phyloP scores from a whole-genome alignment of 306 rosid species.

The Crotalaria pallida region DNA sequence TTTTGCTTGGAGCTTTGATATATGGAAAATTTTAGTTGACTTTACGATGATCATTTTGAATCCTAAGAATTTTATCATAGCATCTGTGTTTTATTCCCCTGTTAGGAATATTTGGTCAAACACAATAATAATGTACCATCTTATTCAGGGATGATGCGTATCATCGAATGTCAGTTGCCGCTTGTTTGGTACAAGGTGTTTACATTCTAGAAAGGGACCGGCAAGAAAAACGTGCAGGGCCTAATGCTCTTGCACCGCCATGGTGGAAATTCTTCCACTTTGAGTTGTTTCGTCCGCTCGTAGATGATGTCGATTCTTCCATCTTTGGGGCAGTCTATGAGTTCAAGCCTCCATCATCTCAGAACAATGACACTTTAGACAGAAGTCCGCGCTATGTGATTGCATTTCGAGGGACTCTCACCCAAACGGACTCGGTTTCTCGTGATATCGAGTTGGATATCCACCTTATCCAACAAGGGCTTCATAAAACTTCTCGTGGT shows the following conservation, averaged over 20 bases:
- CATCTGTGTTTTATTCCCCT: not conserved
- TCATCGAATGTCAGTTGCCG: slow-evolving; percentile 77
- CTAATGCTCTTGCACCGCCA: slow-evolving; percentile 74
- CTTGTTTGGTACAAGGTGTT: slow-evolving; percentile 91
- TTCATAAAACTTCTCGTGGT: slow-evolving; percentile 80
- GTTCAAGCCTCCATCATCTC: slow-evolving; percentile 56
- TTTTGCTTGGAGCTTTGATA: not conserved
- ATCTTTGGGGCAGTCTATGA: slow-evolving; percentile 79
- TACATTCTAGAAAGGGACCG: slow-evolving; percentile 75
- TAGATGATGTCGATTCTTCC: slow-evolving; percentile 79
- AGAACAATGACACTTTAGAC: slow-evolving; percentile 31
- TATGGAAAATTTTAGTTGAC: not conserved
- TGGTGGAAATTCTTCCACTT: slow-evolving; percentile 92
- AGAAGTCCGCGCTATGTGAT: slow-evolving; percentile 66
- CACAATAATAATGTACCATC: not conserved
- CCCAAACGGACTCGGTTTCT: slow-evolving; percentile 51
- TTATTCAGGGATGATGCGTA: slow-evolving; percentile 62
- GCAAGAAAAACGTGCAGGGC: slow-evolving; percentile 63
- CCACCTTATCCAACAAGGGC: slow-evolving; percentile 59
- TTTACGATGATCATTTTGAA: not conserved
- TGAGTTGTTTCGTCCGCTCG: slow-evolving; percentile 57
- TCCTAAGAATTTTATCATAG: not conserved
- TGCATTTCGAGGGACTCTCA: slow-evolving; percentile 88
- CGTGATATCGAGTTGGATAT: slow-evolving; percentile 78
- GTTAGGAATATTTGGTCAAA: not conserved